Evolutionary conservation across 2,329 filamentous ascomycete genomes (phyloP).

Genomic region (Mycogone perniciosa): DNA sequence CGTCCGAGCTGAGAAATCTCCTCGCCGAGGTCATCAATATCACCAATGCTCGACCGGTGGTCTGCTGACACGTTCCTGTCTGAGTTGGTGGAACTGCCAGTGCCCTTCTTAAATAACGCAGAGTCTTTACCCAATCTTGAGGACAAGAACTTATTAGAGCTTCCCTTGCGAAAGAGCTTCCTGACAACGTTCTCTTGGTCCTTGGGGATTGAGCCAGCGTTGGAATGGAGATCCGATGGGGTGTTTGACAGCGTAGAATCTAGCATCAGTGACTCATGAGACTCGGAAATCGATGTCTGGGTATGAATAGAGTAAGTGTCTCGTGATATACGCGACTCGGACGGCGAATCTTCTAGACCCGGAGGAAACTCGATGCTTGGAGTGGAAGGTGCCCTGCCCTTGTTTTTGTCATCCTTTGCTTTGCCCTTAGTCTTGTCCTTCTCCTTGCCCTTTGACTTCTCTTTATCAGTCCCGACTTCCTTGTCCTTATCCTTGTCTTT

Average conservation of each 20-base stretch:
- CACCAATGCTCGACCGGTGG: conserved; percentile 51
- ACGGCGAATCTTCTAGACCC: conserved; percentile 41
- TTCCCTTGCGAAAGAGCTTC: conserved; percentile 59
- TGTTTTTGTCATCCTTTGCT: conserved; percentile 29
- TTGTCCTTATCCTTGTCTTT: conserved; percentile 32
- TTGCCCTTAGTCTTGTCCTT: conserved; percentile 23
- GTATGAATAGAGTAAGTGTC: conserved; percentile 54
- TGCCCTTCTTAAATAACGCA: conserved; percentile 52
- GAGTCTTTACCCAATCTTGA: conserved; percentile 50
- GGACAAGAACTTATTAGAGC: conserved; percentile 58
- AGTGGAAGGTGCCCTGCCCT: conserved; percentile 32
- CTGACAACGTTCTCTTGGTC: conserved; percentile 52
- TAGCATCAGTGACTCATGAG: conserved; percentile 50
- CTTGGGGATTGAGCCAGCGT: conserved; percentile 35
- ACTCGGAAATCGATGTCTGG: conserved; percentile 53
- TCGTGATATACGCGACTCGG: conserved; percentile 48
- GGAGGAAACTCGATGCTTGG: conserved; percentile 33
- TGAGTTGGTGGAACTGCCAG: conserved; percentile 50
- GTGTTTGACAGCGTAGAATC: conserved; percentile 52
- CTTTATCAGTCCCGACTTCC: conserved; percentile 26
- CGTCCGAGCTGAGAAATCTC: conserved; percentile 38
- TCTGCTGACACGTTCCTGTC: conserved; percentile 51
- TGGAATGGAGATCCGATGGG: conserved; percentile 44
- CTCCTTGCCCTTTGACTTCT: conserved; percentile 22
- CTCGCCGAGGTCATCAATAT: conserved; percentile 47